Percentiles rank a stretch among this genome's conserved stretches.
phyloP scores from a whole-genome alignment of 768 basidiomycete species.

The Dentipellis sp. region DNA sequence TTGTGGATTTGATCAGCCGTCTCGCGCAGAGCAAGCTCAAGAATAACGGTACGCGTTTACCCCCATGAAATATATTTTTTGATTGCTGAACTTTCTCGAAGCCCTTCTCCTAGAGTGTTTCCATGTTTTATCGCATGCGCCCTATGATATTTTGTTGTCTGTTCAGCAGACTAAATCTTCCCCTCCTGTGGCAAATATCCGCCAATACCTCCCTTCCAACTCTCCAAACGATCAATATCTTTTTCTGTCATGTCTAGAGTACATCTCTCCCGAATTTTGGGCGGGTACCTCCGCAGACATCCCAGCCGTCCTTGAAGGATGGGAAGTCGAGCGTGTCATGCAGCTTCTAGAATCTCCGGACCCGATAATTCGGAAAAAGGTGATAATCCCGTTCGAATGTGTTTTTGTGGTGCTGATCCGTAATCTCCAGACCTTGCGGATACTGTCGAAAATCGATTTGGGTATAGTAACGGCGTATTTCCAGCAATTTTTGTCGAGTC shows the following conservation, averaged over 20 bases:
- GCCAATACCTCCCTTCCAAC: conserved; percentile 46
- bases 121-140: conserved; percentile 5
- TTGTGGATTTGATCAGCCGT: not conserved
- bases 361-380: conserved; percentile 46
- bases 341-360: conserved; percentile 55
- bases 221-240: conserved; percentile 55
- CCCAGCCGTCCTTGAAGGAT: conserved; percentile 50
- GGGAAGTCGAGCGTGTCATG: conserved; percentile 71
- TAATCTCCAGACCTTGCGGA: conserved; percentile 42
- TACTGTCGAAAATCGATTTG: conserved; percentile 50
- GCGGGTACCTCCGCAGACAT: conserved; percentile 48
- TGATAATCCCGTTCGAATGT: conserved; percentile 19
- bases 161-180: conserved; percentile 2
- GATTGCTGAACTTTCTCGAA: not conserved
- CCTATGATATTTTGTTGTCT: conserved; percentile 3
- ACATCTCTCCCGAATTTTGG: conserved; percentile 53
- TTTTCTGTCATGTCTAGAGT: conserved; percentile 57
- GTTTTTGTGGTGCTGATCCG: not conserved
- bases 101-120: conserved; percentile 1
- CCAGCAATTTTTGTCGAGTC: conserved; percentile 29
- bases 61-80: no score
- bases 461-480: conserved; percentile 50
- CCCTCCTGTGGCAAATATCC: conserved; percentile 35
- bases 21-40: not conserved
- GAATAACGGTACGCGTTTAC: no score